Percentiles rank a stretch among this genome's conserved stretches.
These are phyloP conservation scores for Colletotrichum simmondsii DNA, from an alignment of 2,329 filamentous ascomycete genomes.

Conservation along the genomic window DNA sequence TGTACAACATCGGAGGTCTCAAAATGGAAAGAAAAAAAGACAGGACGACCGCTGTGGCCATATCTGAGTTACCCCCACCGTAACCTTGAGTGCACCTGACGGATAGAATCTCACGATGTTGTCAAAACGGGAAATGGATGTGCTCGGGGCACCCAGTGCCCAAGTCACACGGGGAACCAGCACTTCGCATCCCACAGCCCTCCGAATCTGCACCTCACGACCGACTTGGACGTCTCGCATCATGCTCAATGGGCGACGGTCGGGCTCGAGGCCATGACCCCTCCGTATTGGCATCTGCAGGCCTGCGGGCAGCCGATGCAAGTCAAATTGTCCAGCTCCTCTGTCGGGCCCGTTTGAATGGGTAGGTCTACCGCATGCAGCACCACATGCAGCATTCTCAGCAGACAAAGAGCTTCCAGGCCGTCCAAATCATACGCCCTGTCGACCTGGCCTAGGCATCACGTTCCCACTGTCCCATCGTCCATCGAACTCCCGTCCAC, in stretches of 20 bases:
- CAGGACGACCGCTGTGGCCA: not conserved
- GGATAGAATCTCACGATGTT: conserved; percentile 20
- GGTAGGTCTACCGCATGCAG: conserved; percentile 22
- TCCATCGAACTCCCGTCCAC: conserved; percentile 5
- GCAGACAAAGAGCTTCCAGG: conserved; percentile 28
- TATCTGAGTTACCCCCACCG: not conserved
- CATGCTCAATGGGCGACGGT: not conserved
- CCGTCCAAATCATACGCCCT: conserved; percentile 18
- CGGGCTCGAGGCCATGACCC: conserved; percentile 3
- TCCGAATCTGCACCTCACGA: conserved; percentile 16
- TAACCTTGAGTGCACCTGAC: conserved; percentile 5
- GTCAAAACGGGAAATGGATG: not conserved
- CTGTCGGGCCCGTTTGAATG: conserved; percentile 9
- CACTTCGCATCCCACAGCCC: not conserved
- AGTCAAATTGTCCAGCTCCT: conserved; percentile 24
- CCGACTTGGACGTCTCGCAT: not conserved
- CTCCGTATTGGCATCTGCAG: conserved; percentile 28
- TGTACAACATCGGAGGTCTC: conserved; percentile 13
- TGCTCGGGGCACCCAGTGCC: not conserved
- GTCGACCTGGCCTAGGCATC: conserved; percentile 19
- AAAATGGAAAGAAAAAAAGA: not conserved
- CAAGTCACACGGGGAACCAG: conserved; percentile 4
- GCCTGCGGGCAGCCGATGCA: conserved; percentile 24
- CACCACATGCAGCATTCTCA: conserved; percentile 29
- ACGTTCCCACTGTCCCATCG: conserved; percentile 12